These are phyloP conservation scores for Aspergillus transmontanensis DNA, from an alignment of 2,329 filamentous ascomycete species.

Conservation along the genomic window DNA sequence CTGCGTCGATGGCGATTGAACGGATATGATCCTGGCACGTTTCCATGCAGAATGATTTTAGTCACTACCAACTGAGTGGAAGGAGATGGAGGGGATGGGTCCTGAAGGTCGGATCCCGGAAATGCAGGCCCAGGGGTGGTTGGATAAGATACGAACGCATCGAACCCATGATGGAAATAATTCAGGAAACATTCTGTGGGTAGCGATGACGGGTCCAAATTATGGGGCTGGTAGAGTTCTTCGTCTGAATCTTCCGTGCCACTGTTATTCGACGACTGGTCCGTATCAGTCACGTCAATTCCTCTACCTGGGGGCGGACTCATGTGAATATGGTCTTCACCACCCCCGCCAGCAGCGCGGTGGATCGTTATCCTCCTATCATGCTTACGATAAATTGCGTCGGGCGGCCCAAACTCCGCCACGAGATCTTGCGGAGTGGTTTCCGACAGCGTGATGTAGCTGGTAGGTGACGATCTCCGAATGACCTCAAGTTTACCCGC, in stretches of 20 bases:
- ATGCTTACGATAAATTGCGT: slow-evolving; percentile 90
- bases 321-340: slow-evolving; percentile 35
- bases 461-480: slow-evolving; percentile 67
- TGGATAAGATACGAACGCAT: slow-evolving; percentile 84
- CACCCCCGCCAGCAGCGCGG: slow-evolving; percentile 34
- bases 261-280: slow-evolving; percentile 73
- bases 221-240: slow-evolving; percentile 57
- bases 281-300: slow-evolving; percentile 63
- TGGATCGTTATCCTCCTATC: slow-evolving; percentile 89
- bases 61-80: slow-evolving; percentile 76
- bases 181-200: slow-evolving; percentile 79
- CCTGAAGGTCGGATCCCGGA: slow-evolving; percentile 50
- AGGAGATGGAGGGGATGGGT: slow-evolving; percentile 31
- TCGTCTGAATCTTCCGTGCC: slow-evolving; percentile 69
- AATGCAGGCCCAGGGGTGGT: slow-evolving; percentile 65
- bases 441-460: slow-evolving; percentile 76
- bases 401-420: slow-evolving; percentile 86
- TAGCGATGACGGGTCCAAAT: slow-evolving; percentile 60
- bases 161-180: slow-evolving; percentile 94
- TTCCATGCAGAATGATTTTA: slow-evolving; percentile 91
- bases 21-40: slow-evolving; percentile 91
- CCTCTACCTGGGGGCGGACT: slow-evolving; percentile 39
- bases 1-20: slow-evolving; percentile 93
- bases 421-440: slow-evolving; percentile 92
- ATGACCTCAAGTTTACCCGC: slow-evolving; percentile 77